Evolutionary conservation across 106 monocot genomes (phyloP).

Genomic region (Platanthera guangdongensis): DNA sequence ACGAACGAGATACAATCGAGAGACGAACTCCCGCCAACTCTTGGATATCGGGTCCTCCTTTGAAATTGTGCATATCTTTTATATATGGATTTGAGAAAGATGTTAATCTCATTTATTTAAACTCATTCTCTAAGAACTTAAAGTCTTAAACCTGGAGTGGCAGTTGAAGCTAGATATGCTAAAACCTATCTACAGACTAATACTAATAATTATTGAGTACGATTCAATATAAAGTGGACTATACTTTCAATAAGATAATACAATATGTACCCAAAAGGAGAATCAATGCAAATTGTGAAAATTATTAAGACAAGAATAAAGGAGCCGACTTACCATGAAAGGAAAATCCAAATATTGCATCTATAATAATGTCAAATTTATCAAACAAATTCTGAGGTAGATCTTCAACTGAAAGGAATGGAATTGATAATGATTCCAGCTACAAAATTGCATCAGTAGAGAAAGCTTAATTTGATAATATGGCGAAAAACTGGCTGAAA

Average conservation of each 20-base stretch:
- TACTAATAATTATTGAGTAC: not conserved
- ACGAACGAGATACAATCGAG: too few species aligned
- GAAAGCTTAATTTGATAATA: not conserved
- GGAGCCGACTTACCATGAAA: slow-evolving; percentile 65
- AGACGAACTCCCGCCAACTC: too few species aligned
- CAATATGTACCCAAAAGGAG: not conserved
- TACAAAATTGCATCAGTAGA: slow-evolving; percentile 31
- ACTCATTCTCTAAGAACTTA: not conserved
- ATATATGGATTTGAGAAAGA: not conserved
- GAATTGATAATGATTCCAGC: slow-evolving; percentile 70
- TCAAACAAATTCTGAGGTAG: slow-evolving; percentile 59
- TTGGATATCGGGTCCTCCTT: too few species aligned
- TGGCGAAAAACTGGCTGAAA: not conserved
- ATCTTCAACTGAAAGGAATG: slow-evolving; percentile 73
- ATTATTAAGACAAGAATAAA: slow-evolving; percentile 1
- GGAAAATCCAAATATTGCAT: slow-evolving; percentile 95
- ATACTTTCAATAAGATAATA: not conserved
- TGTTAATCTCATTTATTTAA: not conserved
- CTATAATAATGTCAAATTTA: slow-evolving; percentile 78
- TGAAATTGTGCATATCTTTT: not conserved
- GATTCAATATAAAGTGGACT: not conserved
- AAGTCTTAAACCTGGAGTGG: not conserved
- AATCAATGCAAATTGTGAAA: slow-evolving; percentile 1
- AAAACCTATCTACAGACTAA: not conserved
- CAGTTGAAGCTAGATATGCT: not conserved